phyloP scores from a whole-genome alignment of 371 early-diverging fungal genomes.

The Parasitella parasitica region DNA sequence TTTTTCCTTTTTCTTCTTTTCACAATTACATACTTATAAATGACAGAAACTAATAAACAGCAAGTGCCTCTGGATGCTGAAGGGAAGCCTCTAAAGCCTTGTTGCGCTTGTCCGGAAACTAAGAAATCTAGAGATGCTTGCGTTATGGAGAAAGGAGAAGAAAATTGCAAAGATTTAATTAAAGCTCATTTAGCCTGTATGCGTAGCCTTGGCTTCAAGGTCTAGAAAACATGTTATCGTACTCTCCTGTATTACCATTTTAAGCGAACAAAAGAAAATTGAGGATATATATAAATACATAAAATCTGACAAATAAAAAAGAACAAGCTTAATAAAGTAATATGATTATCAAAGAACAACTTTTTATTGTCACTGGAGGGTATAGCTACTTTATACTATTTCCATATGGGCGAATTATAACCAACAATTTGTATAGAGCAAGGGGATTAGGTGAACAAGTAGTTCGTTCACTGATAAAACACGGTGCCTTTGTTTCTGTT shows the following conservation, averaged over 20 bases:
- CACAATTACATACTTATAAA: no score
- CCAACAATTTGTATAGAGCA: constrained; percentile 26
- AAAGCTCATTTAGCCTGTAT: constrained; percentile 85
- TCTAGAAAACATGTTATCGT: constrained; percentile 51
- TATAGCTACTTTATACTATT: not conserved
- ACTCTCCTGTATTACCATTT: constrained; percentile 21
- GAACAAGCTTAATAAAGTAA: no score
- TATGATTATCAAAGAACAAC: constrained; percentile 1
- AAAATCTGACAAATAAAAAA: no score
- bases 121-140: constrained; percentile 87
- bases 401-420: not conserved
- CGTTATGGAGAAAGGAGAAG: constrained; percentile 79
- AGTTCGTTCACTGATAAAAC: constrained; percentile 19
- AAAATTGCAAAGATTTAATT: constrained; percentile 81
- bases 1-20: no score
- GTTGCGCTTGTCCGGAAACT: constrained; percentile 96
- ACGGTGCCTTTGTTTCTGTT: constrained; percentile 33
- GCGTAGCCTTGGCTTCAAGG: constrained; percentile 87
- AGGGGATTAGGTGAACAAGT: constrained; percentile 43
- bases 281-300: not conserved
- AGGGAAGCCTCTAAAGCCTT: constrained; percentile 79
- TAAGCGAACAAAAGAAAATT: constrained; percentile 39
- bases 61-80: constrained; percentile 10
- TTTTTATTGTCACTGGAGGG: constrained; percentile 49
- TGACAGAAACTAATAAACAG: no score